Conservation (phyloP, 2,329 filamentous ascomycete genomes). For the Fusarium sp. region DNA sequence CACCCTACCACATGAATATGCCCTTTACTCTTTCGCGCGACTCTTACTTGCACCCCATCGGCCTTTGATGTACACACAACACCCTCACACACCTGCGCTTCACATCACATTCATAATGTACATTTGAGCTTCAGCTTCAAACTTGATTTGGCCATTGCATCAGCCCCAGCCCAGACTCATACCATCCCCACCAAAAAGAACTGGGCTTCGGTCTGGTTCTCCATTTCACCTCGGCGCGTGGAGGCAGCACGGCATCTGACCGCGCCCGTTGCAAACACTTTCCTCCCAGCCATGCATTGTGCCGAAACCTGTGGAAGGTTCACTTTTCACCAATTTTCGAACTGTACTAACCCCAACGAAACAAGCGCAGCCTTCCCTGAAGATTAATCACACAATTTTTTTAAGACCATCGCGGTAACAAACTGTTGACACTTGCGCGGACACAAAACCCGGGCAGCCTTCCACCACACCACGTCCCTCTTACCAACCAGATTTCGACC, state of each 20-base stretch:
- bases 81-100: constrained; percentile 14
- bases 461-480: constrained; percentile 27
- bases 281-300: constrained; percentile 1
- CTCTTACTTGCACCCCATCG: constrained; percentile 1
- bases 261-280: constrained; percentile 24
- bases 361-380: neutral
- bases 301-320: neutral
- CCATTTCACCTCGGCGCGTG: constrained; percentile 23
- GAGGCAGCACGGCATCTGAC: constrained; percentile 33
- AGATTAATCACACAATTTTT: neutral
- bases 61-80: constrained; percentile 13
- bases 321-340: constrained; percentile 4
- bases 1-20: neutral
- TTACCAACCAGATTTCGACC: constrained; percentile 33
- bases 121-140: constrained; percentile 9
- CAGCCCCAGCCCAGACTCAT: constrained; percentile 28
- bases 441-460: constrained; percentile 25
- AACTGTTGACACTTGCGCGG: constrained; percentile 29
- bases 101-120: constrained; percentile 22
- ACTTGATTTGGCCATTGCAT: constrained; percentile 16
- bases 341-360: constrained; percentile 15
- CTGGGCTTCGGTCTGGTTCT: constrained; percentile 16
- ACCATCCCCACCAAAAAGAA: constrained; percentile 29
- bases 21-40: neutral
- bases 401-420: constrained; percentile 10